phyloP scores from a whole-genome alignment of 2,329 filamentous ascomycete species.

The Aureobasidium vineae region DNA sequence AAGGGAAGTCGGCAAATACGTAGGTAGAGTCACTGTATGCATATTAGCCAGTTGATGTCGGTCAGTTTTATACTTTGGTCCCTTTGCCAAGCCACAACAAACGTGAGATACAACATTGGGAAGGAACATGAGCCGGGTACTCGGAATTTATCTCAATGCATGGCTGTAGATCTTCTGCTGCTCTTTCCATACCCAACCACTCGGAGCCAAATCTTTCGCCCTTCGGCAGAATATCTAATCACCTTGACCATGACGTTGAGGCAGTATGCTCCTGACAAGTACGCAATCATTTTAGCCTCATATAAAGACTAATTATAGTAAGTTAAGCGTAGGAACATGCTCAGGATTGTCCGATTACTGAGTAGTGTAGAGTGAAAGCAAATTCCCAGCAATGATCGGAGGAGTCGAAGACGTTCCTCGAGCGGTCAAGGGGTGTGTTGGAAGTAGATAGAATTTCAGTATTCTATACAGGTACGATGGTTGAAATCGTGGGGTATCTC shows the following conservation, averaged over 20 bases:
- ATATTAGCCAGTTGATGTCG: background rate
- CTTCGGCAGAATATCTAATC: background rate
- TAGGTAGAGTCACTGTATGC: background rate
- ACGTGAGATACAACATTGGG: background rate
- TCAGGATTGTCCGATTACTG: background rate
- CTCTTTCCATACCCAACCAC: background rate
- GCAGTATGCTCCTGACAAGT: too few relatives aligned
- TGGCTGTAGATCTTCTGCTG: background rate
- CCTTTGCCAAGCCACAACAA: background rate
- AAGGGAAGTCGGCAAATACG: too few relatives aligned
- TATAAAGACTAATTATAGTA: too few relatives aligned
- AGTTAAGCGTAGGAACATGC: background rate
- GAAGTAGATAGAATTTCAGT: background rate
- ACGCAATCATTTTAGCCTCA: too few relatives aligned
- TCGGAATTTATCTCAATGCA: background rate
- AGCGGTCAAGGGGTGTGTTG: background rate
- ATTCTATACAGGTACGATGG: conserved; percentile 12
- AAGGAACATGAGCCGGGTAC: background rate
- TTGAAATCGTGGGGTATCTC: conserved; percentile 24
- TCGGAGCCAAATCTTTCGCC: background rate
- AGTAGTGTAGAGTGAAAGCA: background rate
- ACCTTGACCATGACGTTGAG: background rate
- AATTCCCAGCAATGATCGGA: background rate
- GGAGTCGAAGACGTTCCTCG: background rate
- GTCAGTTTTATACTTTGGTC: background rate